Percentiles rank a stretch among this genome's conserved stretches.
Conservation (phyloP, 257 asterid genomes). For the Echium plantagineum region DNA sequence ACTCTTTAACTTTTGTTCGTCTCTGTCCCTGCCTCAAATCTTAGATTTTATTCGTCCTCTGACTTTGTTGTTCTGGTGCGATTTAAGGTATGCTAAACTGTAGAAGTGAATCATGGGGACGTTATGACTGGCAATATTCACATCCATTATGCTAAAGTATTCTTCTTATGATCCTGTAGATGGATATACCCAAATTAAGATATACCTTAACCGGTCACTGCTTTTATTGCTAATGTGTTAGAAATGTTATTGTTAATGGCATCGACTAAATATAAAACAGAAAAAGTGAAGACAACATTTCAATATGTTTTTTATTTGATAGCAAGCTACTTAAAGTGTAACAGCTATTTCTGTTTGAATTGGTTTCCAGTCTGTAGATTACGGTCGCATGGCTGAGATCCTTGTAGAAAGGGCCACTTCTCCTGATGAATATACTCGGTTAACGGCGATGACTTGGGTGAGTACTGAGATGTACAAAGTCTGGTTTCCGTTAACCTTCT, state of each 20-base stretch:
- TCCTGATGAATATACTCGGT: slow-evolving; percentile 84
- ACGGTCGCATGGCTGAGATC: slow-evolving; percentile 99
- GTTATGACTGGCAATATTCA: no score
- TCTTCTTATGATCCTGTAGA: no score
- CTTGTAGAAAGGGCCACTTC: slow-evolving; percentile 93
- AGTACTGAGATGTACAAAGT: slow-evolving; percentile 11
- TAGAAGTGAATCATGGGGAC: no score
- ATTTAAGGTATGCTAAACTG: no score
- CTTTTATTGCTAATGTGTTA: neutral
- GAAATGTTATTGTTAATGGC: neutral
- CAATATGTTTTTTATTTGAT: neutral
- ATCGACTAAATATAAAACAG: no score
- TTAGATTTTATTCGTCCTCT: no score
- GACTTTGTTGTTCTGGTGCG: no score
- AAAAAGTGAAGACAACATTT: neutral
- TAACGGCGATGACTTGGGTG: slow-evolving; percentile 98
- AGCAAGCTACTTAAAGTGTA: neutral
- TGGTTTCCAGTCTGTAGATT: slow-evolving; percentile 85
- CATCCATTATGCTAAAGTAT: no score
- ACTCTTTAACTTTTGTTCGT: no score
- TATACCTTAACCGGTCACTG: neutral
- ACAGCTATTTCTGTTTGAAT: slow-evolving; percentile 22
- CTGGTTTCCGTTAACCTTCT: neutral
- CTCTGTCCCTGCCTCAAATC: no score
- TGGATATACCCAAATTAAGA: no score